Conservation (phyloP, 2,329 filamentous ascomycete species). For the Colletotrichum karsti region DNA sequence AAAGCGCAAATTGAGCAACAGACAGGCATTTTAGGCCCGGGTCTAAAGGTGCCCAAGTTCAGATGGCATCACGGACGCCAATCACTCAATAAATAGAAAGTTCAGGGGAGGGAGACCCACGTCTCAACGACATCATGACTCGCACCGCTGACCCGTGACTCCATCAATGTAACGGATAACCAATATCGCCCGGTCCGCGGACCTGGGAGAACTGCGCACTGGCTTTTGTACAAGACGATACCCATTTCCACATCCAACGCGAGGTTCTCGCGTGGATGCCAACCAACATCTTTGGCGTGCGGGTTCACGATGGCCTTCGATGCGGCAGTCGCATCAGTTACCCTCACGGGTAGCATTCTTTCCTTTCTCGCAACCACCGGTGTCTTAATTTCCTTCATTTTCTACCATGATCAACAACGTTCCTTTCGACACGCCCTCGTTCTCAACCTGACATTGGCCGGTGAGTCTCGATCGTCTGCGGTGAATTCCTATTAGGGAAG, state of each 20-base stretch:
- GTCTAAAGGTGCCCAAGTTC: background rate
- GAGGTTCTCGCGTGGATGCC: conserved; percentile 10
- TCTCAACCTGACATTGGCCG: conserved; percentile 33
- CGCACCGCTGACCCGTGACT: conserved; percentile 15
- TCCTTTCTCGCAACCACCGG: conserved; percentile 19
- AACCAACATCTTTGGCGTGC: conserved; percentile 23
- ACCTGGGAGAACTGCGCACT: background rate
- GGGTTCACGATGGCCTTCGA: conserved; percentile 29
- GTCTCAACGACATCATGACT: conserved; percentile 22
- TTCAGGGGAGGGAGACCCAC: conserved; percentile 22
- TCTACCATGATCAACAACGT: conserved; percentile 31
- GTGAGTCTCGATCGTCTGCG: conserved; percentile 23
- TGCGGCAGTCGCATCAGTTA: conserved; percentile 22
- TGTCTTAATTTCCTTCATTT: conserved; percentile 22
- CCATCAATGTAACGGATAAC: conserved; percentile 14
- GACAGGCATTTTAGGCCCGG: background rate
- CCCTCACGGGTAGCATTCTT: conserved; percentile 25
- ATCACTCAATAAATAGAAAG: conserved; percentile 26
- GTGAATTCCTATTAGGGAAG: background rate
- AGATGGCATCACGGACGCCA: conserved; percentile 16
- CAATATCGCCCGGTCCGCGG: conserved; percentile 3
- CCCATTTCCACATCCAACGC: conserved; percentile 11
- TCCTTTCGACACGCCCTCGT: conserved; percentile 35
- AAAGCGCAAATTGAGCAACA: background rate
- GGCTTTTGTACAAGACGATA: conserved; percentile 26